Evolutionary conservation across 2,329 filamentous ascomycete genomes (phyloP).

Genomic region (Trichoderma harzianum): DNA sequence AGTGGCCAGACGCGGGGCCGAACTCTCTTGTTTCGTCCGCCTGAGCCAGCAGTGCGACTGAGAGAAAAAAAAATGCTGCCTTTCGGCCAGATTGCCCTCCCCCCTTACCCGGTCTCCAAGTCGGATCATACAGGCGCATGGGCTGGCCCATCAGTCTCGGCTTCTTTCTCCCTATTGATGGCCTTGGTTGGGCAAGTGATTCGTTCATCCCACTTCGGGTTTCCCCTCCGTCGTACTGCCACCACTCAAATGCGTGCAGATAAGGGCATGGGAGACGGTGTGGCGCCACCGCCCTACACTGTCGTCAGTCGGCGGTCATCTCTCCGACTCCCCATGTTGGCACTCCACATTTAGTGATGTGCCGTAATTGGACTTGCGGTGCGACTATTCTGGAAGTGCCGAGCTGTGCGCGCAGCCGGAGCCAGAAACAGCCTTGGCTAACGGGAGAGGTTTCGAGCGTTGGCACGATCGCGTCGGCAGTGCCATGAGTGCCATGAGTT

Average conservation of each 20-base stretch:
- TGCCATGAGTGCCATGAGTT: not conserved
- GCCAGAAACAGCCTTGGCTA: not conserved
- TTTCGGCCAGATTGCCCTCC: not conserved
- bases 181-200: not conserved
- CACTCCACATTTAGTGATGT: not conserved
- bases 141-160: not conserved
- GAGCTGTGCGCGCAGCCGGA: not conserved
- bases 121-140: not conserved
- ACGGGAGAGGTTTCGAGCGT: not conserved
- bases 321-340: not conserved
- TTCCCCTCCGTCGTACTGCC: not conserved
- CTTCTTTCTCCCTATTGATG: not conserved
- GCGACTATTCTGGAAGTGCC: not conserved
- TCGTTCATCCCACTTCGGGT: not conserved
- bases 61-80: not conserved
- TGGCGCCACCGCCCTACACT: conserved; percentile 2
- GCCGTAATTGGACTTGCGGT: not conserved
- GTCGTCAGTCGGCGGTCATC: conserved; percentile 12
- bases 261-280: not conserved
- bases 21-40: conserved; percentile 18
- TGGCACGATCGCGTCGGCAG: conserved; percentile 9
- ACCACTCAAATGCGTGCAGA: not conserved
- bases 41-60: not conserved
- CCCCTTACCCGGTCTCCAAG: not conserved
- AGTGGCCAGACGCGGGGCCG: conserved; percentile 27